Base-by-base conservation (phyloP, 2,329 filamentous ascomycete genomes). In the Pseudopyrenochaeta lycopersici region DNA sequence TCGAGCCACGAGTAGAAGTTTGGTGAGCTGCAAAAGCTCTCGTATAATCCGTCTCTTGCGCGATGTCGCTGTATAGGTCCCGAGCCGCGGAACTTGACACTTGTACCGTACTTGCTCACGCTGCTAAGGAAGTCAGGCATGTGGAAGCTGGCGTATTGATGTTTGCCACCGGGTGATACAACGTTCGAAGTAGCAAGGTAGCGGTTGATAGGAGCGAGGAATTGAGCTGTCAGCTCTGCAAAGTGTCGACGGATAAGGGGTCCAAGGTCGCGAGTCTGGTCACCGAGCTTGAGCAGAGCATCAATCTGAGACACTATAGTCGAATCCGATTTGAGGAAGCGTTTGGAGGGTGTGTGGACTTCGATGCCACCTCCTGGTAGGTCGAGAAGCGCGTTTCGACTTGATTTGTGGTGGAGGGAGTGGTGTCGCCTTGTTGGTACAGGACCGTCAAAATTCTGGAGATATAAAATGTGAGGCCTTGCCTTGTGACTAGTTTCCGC, bases 1-100 rank as follows among this genome's bases (percentile, higher is more conserved):
- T 78, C 75, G 17, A 78, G 54, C 74, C 76, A 78, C 12, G 70
- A 73, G 48, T 77, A 77, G 46, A 78, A 78, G 38, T 76, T 78
- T 6, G 73, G 64, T 4, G 68, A 73, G 21, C 60, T 62, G 46
- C 75, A 77, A 54, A 78, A 78, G 7, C 49, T 61, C 46, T 67
- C 70, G 49, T 78, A 78, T 23, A 78, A 41, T 0, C 58, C 67
- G 46, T 78, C 74, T 20, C 75, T 60, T 2, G 67, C 66, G 21
- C 66, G 60, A 52, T 78, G 75, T 44, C 72, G 57, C 59, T 76
- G 75, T 5, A 78, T 64, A 1, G 75, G 74, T 1, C 66, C 66
- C 27, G 75, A 71, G 3, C 75, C 76, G 23, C 75, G 64, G 33
- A 76, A 64, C 52, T 75, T 77, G 18, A 77, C 70, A 12, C 71